Conservation (phyloP, 1,284 basidiomycete species). For the Exobasidium rhododendri region DNA sequence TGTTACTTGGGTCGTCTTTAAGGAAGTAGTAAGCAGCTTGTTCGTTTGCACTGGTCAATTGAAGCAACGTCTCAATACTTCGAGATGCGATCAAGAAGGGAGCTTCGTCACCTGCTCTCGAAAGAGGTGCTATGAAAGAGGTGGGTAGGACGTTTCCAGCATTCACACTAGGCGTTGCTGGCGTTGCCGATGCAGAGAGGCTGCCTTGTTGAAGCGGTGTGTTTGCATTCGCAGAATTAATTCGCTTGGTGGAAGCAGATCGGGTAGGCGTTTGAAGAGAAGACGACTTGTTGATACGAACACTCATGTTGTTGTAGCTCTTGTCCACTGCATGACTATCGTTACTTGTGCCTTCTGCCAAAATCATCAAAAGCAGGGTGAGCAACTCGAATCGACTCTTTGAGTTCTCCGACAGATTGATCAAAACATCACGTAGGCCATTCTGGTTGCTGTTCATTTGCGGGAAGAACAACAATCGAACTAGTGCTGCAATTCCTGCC, state of each 20-base stretch:
- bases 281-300: slow-evolving; percentile 20
- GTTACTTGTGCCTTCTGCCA: slow-evolving; percentile 83
- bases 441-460: slow-evolving; percentile 77
- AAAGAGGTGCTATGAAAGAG: slow-evolving; percentile 34
- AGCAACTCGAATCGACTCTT: slow-evolving; percentile 88
- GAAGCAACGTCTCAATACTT: slow-evolving; percentile 46
- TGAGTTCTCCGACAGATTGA: slow-evolving; percentile 91
- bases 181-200: not conserved
- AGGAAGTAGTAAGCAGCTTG: slow-evolving; percentile 50
- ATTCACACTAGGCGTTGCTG: not conserved
- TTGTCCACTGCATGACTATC: slow-evolving; percentile 88
- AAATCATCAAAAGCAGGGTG: slow-evolving; percentile 82
- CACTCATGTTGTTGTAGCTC: slow-evolving; percentile 80
- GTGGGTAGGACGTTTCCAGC: not conserved
- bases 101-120: slow-evolving; percentile 52
- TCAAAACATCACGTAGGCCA: slow-evolving; percentile 81
- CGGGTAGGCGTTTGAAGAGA: slow-evolving; percentile 38
- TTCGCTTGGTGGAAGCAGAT: slow-evolving; percentile 18
- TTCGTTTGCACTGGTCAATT: slow-evolving; percentile 40
- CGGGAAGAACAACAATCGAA: slow-evolving; percentile 93
- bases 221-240: slow-evolving; percentile 25
- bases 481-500: slow-evolving; percentile 78
- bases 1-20: slow-evolving; percentile 34
- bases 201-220: slow-evolving; percentile 11
- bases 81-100: slow-evolving; percentile 52